Evolutionary conservation across 257 asterid genomes (phyloP).

Genomic region (Dorcoceras hygrometricum): DNA sequence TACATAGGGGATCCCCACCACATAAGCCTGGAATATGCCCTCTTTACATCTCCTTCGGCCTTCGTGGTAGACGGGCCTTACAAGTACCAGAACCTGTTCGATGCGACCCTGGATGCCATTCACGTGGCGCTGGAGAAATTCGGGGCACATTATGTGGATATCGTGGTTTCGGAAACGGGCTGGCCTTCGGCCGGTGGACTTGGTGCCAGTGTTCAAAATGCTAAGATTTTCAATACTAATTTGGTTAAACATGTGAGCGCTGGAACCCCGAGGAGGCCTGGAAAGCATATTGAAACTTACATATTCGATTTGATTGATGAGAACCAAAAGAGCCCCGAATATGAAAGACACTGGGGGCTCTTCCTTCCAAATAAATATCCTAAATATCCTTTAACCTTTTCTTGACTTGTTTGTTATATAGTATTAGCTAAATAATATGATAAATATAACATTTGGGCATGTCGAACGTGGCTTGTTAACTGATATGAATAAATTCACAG

Average conservation of each 20-base stretch:
- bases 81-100: conserved; percentile 36
- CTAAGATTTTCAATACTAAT: conserved; percentile 11
- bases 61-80: conserved; percentile 23
- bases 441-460: no score
- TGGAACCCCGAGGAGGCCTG: conserved; percentile 23
- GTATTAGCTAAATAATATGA: no score
- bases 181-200: conserved; percentile 41
- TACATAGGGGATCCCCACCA: conserved; percentile 1
- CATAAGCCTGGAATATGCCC: conserved; percentile 23
- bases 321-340: conserved; percentile 20
- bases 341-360: conserved; percentile 29
- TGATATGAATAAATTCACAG: no score
- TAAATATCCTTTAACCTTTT: no score
- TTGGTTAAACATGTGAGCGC: conserved; percentile 25
- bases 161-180: conserved; percentile 40
- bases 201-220: conserved; percentile 14
- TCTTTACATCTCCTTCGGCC: conserved; percentile 16
- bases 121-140: conserved; percentile 32
- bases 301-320: conserved; percentile 25
- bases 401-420: no score
- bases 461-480: no score
- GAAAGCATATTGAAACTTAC: conserved; percentile 20
- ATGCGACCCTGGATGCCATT: conserved; percentile 34
- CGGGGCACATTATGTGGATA: conserved; percentile 24
- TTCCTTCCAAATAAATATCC: conserved; percentile 22